Percentiles rank a stretch among this genome's conserved stretches.
phyloP scores from a whole-genome alignment of 805 yeast genomes.

The Metschnikowia picachoensis region DNA sequence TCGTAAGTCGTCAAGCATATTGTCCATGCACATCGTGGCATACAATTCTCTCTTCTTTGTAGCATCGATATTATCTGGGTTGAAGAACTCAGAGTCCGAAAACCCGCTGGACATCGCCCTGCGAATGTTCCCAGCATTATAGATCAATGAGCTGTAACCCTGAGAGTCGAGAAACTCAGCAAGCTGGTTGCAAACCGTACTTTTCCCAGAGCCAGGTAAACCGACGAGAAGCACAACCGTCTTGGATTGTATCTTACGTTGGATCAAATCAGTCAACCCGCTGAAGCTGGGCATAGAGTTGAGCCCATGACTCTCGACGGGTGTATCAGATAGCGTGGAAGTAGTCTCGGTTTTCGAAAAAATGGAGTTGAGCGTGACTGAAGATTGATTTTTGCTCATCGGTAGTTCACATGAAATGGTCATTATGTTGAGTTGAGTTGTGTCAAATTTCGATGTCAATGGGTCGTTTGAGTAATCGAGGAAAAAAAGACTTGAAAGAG shows the following conservation, averaged over 20 bases:
- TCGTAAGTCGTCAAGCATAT: slow-evolving; percentile 29
- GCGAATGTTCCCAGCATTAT: slow-evolving; percentile 52
- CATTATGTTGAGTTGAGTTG: background rate
- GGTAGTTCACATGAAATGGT: slow-evolving; percentile 2
- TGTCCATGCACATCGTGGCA: slow-evolving; percentile 32
- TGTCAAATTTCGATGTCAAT: no score
- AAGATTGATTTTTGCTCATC: slow-evolving; percentile 18
- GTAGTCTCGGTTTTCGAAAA: slow-evolving; percentile 18
- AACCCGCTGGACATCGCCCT: slow-evolving; percentile 28
- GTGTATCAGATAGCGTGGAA: slow-evolving; percentile 19
- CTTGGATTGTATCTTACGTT: slow-evolving; percentile 14
- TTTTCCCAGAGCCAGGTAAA: slow-evolving; percentile 41
- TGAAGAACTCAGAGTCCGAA: slow-evolving; percentile 35
- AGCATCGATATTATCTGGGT: slow-evolving; percentile 32
- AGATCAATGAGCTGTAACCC: slow-evolving; percentile 19
- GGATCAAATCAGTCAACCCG: slow-evolving; percentile 15
- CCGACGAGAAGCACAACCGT: slow-evolving; percentile 36
- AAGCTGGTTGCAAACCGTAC: slow-evolving; percentile 35
- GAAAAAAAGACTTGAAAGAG: no score
- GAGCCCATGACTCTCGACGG: slow-evolving; percentile 15
- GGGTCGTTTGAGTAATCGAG: no score
- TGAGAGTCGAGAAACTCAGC: slow-evolving; percentile 14
- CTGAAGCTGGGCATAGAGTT: slow-evolving; percentile 8
- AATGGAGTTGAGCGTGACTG: slow-evolving; percentile 29
- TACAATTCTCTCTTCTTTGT: slow-evolving; percentile 32